A percentile compares a stretch with the other conserved stretches of the same genome.
phyloP scores from a whole-genome alignment of 805 yeast genomes.

The Kuraishia hungarica region DNA sequence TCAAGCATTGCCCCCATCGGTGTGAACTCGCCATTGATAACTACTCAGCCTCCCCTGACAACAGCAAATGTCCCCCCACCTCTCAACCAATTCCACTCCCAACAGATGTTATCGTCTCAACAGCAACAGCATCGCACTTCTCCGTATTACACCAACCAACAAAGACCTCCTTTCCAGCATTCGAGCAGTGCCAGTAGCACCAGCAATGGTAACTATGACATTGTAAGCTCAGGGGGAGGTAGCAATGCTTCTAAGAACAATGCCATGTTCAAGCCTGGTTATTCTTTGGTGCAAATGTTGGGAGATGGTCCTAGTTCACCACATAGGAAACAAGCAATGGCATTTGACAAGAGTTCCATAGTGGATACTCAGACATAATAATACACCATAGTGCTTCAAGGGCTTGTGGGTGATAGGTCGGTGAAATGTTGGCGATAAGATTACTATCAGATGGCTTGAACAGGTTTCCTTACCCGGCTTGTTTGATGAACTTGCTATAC shows the following conservation, averaged over 20 bases:
- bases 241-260: neutral
- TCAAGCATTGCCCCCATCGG: conserved; percentile 2
- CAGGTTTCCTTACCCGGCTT: no score
- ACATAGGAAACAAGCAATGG: neutral
- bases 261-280: neutral
- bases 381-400: neutral
- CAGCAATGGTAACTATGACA: neutral
- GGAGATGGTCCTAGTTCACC: neutral
- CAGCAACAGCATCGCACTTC: neutral
- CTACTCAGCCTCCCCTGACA: neutral
- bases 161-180: neutral
- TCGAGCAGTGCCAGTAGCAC: neutral
- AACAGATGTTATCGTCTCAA: neutral
- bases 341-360: neutral
- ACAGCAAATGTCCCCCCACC: neutral
- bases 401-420: no score
- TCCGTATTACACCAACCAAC: neutral
- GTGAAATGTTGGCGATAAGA: no score
- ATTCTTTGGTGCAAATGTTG: neutral
- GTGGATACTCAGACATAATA: neutral
- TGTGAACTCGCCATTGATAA: neutral
- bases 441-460: no score
- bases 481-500: no score
- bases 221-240: neutral
- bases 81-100: neutral